These are phyloP conservation scores for Viola odorata DNA, from an alignment of 345 rosid genomes.

Conservation along the genomic window DNA sequence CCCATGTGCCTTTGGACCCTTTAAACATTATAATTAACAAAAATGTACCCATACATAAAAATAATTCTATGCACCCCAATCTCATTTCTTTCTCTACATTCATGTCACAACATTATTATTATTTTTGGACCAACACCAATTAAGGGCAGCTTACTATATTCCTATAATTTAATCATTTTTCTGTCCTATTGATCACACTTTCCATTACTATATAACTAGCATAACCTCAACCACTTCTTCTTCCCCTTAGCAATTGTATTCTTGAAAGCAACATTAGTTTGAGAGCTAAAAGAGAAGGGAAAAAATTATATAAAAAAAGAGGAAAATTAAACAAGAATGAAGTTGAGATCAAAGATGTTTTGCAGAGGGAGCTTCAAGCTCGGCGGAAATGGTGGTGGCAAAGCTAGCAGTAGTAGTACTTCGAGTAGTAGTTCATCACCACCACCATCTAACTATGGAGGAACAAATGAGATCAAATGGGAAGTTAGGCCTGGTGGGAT, in stretches of 20 bases:
- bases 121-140: too few relatives aligned
- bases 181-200: background rate
- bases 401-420: background rate
- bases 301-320: too few relatives aligned
- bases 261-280: background rate
- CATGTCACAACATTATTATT: too few relatives aligned
- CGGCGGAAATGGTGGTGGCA: slow-evolving; percentile 29
- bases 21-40: background rate
- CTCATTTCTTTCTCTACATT: too few relatives aligned
- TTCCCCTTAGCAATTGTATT: background rate
- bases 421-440: slow-evolving; percentile 13
- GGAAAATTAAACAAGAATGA: slow-evolving; percentile 37
- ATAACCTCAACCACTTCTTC: background rate
- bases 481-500: slow-evolving; percentile 86
- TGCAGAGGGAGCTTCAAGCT: slow-evolving; percentile 52
- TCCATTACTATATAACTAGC: background rate
- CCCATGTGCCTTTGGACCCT: background rate
- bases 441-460: slow-evolving; percentile 8
- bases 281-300: background rate
- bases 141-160: too few relatives aligned
- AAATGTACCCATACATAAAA: background rate
- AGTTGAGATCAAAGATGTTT: slow-evolving; percentile 65
- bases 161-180: too few relatives aligned
- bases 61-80: background rate
- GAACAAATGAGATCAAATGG: slow-evolving; percentile 62